These are phyloP conservation scores for Castanea sativa DNA, from an alignment of 306 rosid species.

Conservation along the genomic window DNA sequence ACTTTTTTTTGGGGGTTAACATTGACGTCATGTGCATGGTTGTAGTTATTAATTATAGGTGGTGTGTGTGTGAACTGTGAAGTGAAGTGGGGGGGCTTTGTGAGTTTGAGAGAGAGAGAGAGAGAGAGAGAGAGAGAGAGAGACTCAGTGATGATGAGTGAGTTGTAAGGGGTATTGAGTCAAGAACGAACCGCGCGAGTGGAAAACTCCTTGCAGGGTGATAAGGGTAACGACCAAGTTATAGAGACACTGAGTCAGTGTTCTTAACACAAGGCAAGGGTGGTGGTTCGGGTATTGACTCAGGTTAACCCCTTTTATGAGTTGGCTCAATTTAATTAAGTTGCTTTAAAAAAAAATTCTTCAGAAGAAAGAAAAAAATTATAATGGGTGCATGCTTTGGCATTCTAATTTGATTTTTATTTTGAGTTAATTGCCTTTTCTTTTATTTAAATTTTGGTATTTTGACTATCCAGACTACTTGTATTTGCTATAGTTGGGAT, in stretches of 20 bases:
- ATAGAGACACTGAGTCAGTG: not conserved
- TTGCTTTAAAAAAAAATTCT: not conserved
- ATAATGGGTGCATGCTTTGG: not conserved
- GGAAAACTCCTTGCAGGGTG: slow-evolving; percentile 66
- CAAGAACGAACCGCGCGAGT: slow-evolving; percentile 96
- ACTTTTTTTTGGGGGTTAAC: not conserved
- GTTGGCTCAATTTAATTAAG: slow-evolving; percentile 20
- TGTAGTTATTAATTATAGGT: not conserved
- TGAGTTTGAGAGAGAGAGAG: slow-evolving; percentile 14
- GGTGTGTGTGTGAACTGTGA: not conserved
- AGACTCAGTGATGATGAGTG: slow-evolving; percentile 19
- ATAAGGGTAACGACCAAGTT: slow-evolving; percentile 17
- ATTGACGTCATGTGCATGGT: not conserved
- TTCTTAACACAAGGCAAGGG: slow-evolving; percentile 52
- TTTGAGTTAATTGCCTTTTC: not conserved
- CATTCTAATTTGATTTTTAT: not conserved
- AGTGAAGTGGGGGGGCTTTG: not conserved
- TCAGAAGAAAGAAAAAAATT: not conserved
- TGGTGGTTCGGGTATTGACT: slow-evolving; percentile 99
- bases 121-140: slow-evolving; percentile 6
- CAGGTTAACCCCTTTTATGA: slow-evolving; percentile 47
- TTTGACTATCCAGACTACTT: not conserved
- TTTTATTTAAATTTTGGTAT: not conserved
- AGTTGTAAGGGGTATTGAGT: slow-evolving; percentile 68
- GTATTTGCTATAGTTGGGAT: too few species aligned